A percentile compares a stretch with the other conserved stretches of the same genome.
phyloP scores from a whole-genome alignment of 805 yeast species.

The Kuraishia molischiana region DNA sequence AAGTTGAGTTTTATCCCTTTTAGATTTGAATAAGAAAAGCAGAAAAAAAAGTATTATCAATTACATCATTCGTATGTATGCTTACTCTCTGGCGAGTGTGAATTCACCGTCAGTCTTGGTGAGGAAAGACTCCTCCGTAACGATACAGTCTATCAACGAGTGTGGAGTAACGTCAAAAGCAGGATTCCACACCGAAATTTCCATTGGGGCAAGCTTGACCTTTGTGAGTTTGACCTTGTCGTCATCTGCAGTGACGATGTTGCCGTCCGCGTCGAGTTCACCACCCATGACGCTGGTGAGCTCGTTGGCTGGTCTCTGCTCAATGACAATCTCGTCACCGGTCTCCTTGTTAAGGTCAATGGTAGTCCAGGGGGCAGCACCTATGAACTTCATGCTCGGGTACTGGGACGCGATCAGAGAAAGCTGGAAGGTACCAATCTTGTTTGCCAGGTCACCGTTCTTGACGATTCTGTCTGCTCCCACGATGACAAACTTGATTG shows the following conservation, averaged over 20 bases:
- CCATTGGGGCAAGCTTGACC: constrained; percentile 78
- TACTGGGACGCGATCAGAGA: constrained; percentile 61
- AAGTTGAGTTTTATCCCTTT: no score
- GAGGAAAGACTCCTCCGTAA: constrained; percentile 66
- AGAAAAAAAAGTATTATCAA: no score
- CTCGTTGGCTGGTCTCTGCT: constrained; percentile 78
- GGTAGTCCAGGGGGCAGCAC: constrained; percentile 93
- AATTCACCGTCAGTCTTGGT: constrained; percentile 44
- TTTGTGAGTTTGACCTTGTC: constrained; percentile 27
- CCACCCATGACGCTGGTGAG: constrained; percentile 71
- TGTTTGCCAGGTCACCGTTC: constrained; percentile 95
- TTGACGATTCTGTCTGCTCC: constrained; percentile 93
- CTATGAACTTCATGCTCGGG: constrained; percentile 69
- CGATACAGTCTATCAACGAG: constrained; percentile 73
- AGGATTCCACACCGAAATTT: constrained; percentile 89
- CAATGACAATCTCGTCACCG: constrained; percentile 77
- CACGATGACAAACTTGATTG: constrained; percentile 81
- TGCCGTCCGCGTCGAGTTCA: constrained; percentile 24
- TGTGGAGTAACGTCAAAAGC: constrained; percentile 92
- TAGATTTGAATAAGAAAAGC: no score
- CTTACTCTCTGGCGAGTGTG: not conserved
- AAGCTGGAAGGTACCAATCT: constrained; percentile 89
- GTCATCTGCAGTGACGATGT: constrained; percentile 17
- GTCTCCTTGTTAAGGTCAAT: constrained; percentile 57
- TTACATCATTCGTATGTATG: no score